Evolutionary conservation across 805 yeast genomes (phyloP), one percentile per base, ranked within the genome.

Genomic region (Schwanniomyces sp.): DNA sequence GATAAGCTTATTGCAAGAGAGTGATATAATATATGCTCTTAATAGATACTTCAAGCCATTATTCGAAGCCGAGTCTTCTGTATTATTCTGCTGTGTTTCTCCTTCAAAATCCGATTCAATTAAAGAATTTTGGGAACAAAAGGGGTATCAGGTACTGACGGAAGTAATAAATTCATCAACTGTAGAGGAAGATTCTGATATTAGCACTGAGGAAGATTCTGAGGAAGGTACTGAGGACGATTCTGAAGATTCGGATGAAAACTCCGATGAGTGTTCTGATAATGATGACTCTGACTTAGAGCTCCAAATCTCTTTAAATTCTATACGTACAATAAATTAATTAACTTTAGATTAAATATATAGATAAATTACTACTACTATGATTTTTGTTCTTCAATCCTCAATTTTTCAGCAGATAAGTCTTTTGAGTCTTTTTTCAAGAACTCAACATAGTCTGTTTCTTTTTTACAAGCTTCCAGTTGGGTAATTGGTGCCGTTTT

Each of bases 81-180:
- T 78, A 18, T 75, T 88, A 8, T 91, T 90, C 58, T 70, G 84
- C 3, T 82, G 90, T 57, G 79, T 91, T 46, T 91, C 94, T 54
- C 86, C 92, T 2, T 69, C 84, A 1, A 85, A 84, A 52, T 61
- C 69, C 3, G 80, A 72, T 0, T 66, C 64, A 5, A 66, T 88
- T 45, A 64, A 67, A 38, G 65, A 62, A 14, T 80, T 74, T 46
- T 79, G 91, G 46, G 58, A 55, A 8, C 56, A 56, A 1, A 65
- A 70, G 42, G 95, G 95, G 0, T 92, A 86, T 60, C 65, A 69
- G 0, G 86, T 86, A 25, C 60, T 63, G 5, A 68, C 83, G 26
- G 90, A 85, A 51, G 82, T 81, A 43, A 66, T 85, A 14, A 63
- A 63, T n/a, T 64, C 61, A 12, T 29, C 34, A n/a, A 21, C 7